Conservation (phyloP, 192 early-diverging fungal genomes). For the Funneliformis geosporum region DNA sequence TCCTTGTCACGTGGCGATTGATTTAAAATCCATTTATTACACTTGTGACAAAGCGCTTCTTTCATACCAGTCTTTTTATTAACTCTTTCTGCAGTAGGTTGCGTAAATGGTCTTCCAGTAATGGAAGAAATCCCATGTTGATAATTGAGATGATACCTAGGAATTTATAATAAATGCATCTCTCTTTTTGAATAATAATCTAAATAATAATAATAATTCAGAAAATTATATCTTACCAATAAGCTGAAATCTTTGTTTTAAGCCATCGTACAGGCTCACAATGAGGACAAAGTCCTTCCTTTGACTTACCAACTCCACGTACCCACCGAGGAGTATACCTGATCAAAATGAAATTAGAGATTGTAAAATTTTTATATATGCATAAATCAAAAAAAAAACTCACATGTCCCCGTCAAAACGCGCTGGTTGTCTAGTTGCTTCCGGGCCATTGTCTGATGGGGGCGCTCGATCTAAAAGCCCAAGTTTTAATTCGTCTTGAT, state of each 20-base stretch:
- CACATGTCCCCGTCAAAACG: slow-evolving; percentile 30
- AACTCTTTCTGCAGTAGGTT: slow-evolving; percentile 8
- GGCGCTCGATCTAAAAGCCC: slow-evolving; percentile 7
- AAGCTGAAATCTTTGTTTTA: slow-evolving; percentile 33
- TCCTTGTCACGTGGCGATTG: slow-evolving; percentile 32
- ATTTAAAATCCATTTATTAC: slow-evolving; percentile 32
- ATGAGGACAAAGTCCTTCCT: slow-evolving; percentile 33
- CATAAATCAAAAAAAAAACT: neutral
- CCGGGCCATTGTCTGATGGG: slow-evolving; percentile 19
- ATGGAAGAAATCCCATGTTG: slow-evolving; percentile 34
- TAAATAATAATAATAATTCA: neutral
- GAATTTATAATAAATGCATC: too few relatives aligned
- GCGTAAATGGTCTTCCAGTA: slow-evolving; percentile 26
- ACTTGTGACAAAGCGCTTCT: slow-evolving; percentile 30
- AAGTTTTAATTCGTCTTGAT: neutral
- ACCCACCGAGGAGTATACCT: slow-evolving; percentile 36
- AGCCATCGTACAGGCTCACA: slow-evolving; percentile 31
- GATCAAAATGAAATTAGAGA: neutral
- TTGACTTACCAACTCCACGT: slow-evolving; percentile 32
- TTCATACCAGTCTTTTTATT: slow-evolving; percentile 32
- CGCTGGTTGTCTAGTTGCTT: slow-evolving; percentile 20
- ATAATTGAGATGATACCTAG: slow-evolving; percentile 35
- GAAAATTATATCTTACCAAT: slow-evolving; percentile 22
- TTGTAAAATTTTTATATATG: neutral
- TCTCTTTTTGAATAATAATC: neutral